These are phyloP conservation scores for Penicillium hesseltinei DNA, from an alignment of 2,329 filamentous ascomycete genomes.

Conservation along the genomic window DNA sequence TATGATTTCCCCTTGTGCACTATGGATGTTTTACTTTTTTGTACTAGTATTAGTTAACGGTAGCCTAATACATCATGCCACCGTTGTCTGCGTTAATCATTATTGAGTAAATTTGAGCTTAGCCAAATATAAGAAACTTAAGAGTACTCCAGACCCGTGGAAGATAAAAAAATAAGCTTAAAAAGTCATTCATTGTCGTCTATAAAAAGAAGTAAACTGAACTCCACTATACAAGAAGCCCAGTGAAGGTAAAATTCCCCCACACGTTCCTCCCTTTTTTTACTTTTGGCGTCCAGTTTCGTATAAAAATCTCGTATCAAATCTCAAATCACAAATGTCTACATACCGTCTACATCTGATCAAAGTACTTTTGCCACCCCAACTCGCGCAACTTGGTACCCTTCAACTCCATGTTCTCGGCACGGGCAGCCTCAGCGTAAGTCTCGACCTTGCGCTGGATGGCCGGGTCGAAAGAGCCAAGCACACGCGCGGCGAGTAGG, in stretches of 20 bases:
- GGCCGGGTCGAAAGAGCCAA: slow-evolving; percentile 53
- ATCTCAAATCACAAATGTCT: neutral
- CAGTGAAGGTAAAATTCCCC: slow-evolving; percentile 4
- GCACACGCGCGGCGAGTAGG: slow-evolving; percentile 66
- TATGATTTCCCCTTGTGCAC: slow-evolving; percentile 28
- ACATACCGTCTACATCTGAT: slow-evolving; percentile 38
- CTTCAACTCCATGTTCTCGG: slow-evolving; percentile 45
- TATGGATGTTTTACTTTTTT: slow-evolving; percentile 8
- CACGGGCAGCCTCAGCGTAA: slow-evolving; percentile 43
- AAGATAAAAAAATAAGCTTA: neutral
- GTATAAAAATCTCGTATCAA: slow-evolving; percentile 7
- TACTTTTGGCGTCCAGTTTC: neutral
- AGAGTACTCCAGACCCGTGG: neutral
- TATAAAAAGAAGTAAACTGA: slow-evolving; percentile 17
- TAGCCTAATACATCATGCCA: slow-evolving; percentile 27
- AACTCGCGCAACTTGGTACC: slow-evolving; percentile 44
- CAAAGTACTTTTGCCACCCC: slow-evolving; percentile 47
- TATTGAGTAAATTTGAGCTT: neutral
- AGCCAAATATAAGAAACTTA: neutral
- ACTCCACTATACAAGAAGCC: slow-evolving; percentile 15
- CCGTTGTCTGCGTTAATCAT: slow-evolving; percentile 12
- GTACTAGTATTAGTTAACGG: slow-evolving; percentile 21
- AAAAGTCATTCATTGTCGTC: slow-evolving; percentile 26
- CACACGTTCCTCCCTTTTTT: neutral
- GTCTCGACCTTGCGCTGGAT: slow-evolving; percentile 44